Evolutionary conservation across 2,329 filamentous ascomycete species (phyloP).

Genomic region (Claviceps africana): DNA sequence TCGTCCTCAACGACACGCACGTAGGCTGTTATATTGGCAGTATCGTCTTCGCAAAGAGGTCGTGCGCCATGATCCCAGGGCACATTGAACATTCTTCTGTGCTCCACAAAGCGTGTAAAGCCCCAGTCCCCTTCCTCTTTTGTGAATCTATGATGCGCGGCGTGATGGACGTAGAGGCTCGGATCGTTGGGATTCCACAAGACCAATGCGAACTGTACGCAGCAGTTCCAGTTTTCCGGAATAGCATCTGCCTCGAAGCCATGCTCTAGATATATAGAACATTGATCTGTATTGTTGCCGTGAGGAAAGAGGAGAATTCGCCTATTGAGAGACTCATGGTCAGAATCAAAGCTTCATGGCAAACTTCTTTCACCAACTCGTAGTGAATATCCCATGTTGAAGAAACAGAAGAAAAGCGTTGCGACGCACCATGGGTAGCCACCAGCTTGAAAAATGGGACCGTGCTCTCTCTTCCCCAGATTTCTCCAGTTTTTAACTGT

Average conservation of each 20-base stretch:
- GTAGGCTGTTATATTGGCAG: conserved; percentile 69
- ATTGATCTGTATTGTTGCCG: conserved; percentile 86
- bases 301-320: conserved; percentile 89
- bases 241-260: conserved; percentile 64
- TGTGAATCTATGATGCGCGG: conserved; percentile 89
- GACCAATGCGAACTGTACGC: conserved; percentile 87
- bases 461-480: conserved; percentile 68
- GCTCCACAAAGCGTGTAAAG: conserved; percentile 90
- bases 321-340: conserved; percentile 32
- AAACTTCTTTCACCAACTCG: background rate
- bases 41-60: conserved; percentile 64
- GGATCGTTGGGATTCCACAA: conserved; percentile 91
- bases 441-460: conserved; percentile 74
- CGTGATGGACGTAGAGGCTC: conserved; percentile 65
- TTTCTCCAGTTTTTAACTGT: conserved; percentile 71
- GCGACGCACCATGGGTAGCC: conserved; percentile 67
- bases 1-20: conserved; percentile 73
- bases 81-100: conserved; percentile 68
- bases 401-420: background rate
- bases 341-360: background rate
- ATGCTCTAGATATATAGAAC: conserved; percentile 93
- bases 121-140: conserved; percentile 97
- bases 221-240: conserved; percentile 90
- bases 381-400: background rate
- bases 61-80: conserved; percentile 56